Evolutionary conservation across 2,329 filamentous ascomycete species (phyloP).

Genomic region (Arthrobotrys sinensis): DNA sequence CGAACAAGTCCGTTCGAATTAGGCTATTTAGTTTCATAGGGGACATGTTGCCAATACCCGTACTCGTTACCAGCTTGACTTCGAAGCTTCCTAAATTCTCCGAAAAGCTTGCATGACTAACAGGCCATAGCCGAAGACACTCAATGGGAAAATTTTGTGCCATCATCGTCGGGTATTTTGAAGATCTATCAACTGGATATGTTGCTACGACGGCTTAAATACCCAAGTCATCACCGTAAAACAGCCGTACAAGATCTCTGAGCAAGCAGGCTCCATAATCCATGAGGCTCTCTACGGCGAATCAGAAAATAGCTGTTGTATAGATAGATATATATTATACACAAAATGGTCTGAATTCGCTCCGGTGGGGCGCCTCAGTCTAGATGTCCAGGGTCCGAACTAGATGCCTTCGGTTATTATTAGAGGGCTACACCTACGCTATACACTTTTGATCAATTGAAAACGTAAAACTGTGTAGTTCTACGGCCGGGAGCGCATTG

Average conservation of each 20-base stretch:
- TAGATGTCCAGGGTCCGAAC: not conserved
- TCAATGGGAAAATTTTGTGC: not conserved
- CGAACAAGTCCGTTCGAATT: not conserved
- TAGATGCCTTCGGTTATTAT: not conserved
- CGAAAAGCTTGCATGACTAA: slow-evolving; percentile 5
- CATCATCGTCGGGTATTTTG: not conserved
- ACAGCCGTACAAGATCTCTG: not conserved
- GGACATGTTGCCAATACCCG: slow-evolving; percentile 1
- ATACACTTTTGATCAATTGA: too few species aligned
- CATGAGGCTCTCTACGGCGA: not conserved
- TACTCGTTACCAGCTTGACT: slow-evolving; percentile 15
- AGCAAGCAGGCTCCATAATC: not conserved
- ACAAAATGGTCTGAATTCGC: not conserved
- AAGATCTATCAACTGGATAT: not conserved
- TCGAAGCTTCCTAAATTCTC: slow-evolving; percentile 18
- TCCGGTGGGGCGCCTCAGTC: not conserved
- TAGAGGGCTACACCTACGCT: not conserved
- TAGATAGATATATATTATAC: not conserved
- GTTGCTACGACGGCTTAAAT: not conserved
- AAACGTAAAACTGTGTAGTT: not conserved
- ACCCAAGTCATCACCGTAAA: not conserved
- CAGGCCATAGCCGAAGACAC: not conserved
- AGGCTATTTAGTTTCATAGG: slow-evolving; percentile 1
- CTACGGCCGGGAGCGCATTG: not conserved
- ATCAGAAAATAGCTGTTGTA: not conserved